Conservation (phyloP, 2,329 filamentous ascomycete genomes). For the Diaporthe sp. region DNA sequence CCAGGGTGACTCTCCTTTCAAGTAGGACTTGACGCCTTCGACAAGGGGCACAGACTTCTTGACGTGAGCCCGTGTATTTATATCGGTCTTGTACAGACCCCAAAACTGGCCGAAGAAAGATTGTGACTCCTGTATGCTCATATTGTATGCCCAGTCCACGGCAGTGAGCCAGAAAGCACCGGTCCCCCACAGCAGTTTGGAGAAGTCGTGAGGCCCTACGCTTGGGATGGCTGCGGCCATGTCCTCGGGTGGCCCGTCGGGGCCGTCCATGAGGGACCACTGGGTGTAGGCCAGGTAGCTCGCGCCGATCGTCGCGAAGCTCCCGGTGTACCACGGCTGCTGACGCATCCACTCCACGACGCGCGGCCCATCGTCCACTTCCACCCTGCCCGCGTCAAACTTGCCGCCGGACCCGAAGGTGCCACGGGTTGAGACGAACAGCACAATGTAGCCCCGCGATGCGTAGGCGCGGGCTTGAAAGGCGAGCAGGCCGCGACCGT, state of each 20-base stretch:
- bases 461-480: conserved; percentile 38
- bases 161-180: conserved; percentile 35
- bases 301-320: conserved; percentile 41
- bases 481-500: conserved; percentile 37
- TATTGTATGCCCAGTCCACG: conserved; percentile 28
- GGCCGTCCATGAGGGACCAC: conserved; percentile 40
- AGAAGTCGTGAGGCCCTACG: conserved; percentile 37
- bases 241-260: conserved; percentile 39
- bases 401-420: conserved; percentile 42
- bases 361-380: conserved; percentile 36
- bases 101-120: not conserved
- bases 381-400: conserved; percentile 32
- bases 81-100: not conserved
- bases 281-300: conserved; percentile 42
- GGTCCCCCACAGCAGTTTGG: conserved; percentile 37
- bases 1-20: conserved; percentile 28
- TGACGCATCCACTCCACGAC: conserved; percentile 42
- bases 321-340: conserved; percentile 43
- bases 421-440: conserved; percentile 41
- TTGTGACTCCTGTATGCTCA: not conserved
- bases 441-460: conserved; percentile 43
- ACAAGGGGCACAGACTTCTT: conserved; percentile 33
- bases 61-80: not conserved
- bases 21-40: conserved; percentile 13
- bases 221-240: conserved; percentile 35